A percentile compares a stretch with the other conserved stretches of the same genome.
These are phyloP conservation scores for Epichloe coenophiala DNA, from an alignment of 2,329 filamentous ascomycete species.

Conservation along the genomic window DNA sequence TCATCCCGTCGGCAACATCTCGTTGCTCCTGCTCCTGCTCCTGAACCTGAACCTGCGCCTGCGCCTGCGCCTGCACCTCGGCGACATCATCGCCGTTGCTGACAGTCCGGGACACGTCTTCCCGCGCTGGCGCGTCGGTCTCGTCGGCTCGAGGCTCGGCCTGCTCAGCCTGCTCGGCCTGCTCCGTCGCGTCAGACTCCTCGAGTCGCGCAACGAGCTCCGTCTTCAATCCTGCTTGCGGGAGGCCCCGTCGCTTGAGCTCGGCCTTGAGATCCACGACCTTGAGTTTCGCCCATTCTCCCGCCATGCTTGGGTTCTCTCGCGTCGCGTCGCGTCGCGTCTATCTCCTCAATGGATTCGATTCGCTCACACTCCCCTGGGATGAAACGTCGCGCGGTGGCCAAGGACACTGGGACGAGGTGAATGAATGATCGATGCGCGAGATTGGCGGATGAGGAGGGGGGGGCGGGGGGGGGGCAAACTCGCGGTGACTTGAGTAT, in stretches of 20 bases:
- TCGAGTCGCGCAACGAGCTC: constrained; percentile 55
- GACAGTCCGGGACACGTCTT: neutral
- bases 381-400: too few relatives aligned
- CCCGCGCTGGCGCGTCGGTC: neutral
- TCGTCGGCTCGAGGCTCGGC: neutral
- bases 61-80: neutral
- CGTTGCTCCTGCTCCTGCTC: too few relatives aligned
- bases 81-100: neutral
- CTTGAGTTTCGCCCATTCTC: constrained; percentile 47
- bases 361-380: too few relatives aligned
- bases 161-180: neutral
- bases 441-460: neutral
- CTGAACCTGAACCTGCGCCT: neutral
- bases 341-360: too few relatives aligned
- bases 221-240: constrained; percentile 55
- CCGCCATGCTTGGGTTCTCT: too few relatives aligned
- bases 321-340: too few relatives aligned
- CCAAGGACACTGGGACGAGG: neutral
- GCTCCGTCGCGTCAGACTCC: constrained; percentile 9
- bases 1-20: neutral
- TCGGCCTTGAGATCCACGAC: constrained; percentile 64
- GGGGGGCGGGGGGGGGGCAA: too few relatives aligned
- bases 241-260: constrained; percentile 57
- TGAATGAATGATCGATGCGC: neutral
- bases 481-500: too few relatives aligned